These are phyloP conservation scores for Phaseolus lunatus DNA, from an alignment of 306 rosid genomes.

Conservation along the genomic window DNA sequence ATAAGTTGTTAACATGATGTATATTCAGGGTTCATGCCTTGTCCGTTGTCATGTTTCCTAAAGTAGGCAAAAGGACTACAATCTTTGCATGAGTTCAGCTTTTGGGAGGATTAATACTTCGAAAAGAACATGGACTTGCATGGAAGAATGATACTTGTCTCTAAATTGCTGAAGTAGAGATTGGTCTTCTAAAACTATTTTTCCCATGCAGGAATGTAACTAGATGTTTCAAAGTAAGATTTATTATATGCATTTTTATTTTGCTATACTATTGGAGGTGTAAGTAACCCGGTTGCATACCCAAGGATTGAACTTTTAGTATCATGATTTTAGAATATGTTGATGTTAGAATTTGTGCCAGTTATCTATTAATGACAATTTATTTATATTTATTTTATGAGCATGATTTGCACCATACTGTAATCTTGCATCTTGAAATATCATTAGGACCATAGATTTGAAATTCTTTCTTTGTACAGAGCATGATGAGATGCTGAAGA, in stretches of 20 bases:
- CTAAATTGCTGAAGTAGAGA: not conserved
- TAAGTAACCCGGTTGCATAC: no score
- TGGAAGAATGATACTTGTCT: not conserved
- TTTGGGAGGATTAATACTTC: not conserved
- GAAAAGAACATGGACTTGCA: not conserved
- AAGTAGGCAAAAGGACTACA: not conserved
- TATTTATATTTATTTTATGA: not conserved
- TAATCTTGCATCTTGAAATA: not conserved
- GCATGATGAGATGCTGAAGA: not conserved
- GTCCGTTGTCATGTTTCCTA: not conserved
- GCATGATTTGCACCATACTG: not conserved
- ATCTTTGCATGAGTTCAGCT: slow-evolving; percentile 1
- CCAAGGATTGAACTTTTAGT: not conserved
- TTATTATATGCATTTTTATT: not conserved
- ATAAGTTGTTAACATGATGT: not conserved
- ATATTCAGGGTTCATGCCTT: not conserved
- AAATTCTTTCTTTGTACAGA: not conserved
- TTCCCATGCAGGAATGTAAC: not conserved
- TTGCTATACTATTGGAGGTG: not conserved
- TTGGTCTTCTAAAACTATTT: not conserved
- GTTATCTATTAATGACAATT: not conserved
- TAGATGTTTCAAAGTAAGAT: not conserved
- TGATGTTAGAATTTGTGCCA: not conserved
- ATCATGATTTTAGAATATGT: not conserved
- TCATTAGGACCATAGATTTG: not conserved